Base-by-base conservation (phyloP, 805 yeast species). In the Candida khao-thaluensis region DNA sequence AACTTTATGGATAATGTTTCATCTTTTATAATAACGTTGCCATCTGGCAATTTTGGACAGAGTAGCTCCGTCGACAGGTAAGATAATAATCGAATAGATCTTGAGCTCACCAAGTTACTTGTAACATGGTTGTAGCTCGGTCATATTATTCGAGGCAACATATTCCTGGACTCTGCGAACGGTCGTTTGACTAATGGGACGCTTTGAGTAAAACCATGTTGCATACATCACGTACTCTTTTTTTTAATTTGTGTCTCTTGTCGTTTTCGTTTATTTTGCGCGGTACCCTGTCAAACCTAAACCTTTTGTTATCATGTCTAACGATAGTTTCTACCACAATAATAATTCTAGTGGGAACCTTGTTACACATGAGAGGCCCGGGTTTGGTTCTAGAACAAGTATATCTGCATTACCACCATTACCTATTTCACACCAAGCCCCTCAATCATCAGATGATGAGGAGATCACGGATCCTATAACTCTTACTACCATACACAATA, bases 141-240 rank as follows among this genome's bases (percentile, higher is more conserved):
- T 74, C 83, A 69, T 64, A 30, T 25, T 28, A 69, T 64, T 64
- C 76, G 82, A 69, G 72, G 95, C 96, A 79, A 91, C 95, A 91
- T 91, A 91, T 91, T 91, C 98, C 98, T 91, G 85, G 76, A 88
- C 96, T 80, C 91, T 90, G 83, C 95, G 95, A 75, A 85, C 50
- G 85, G 83, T 80, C 85, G 73, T 58, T 77, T 69, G 93, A 81
- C 95, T 80, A 57, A 74, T 91, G 47, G 39, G 79, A 82, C 83
- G 95, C 93, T 81, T 87, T 86, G 96, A 91, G 98, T 89, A 86
- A 86, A 90, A 90, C 98, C 98, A 90, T 91, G 95, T 88, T 81
- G 97, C 95, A 72, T 63, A 91, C 97, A 91, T 81, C 54, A 7
- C n/a, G 26, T 20, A 7, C 24, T 16, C 31, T 22, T 35, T 22